Evolutionary conservation across 371 early-diverging fungal genomes (phyloP), one percentile per base, ranked within the genome.

Genomic region (Mucor indicus): DNA sequence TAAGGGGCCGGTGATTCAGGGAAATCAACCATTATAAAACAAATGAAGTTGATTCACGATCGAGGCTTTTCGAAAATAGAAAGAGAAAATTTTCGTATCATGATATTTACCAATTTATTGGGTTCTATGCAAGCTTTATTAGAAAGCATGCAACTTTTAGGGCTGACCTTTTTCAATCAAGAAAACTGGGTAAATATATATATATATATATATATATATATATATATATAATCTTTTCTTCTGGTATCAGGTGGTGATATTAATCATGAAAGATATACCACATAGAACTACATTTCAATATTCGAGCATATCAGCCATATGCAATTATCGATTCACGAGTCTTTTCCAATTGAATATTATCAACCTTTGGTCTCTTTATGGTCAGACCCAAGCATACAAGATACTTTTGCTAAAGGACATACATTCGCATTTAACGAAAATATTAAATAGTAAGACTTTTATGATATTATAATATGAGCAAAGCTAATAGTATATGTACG

Each of bases 1-100:
- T 25, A 41, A 93, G 94, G 97, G 35, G 93, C 94, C 37, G 97
- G 97, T 38, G 97, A 96, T 72, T 93, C 95, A 2, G 97, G 97
- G 23, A 96, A 96, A 67, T 86, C 88, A 40, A 96, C 97, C 25
- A 90, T 96, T 55, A 73, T 96, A 33, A 96, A 96, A 67, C 96
- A 96, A 62, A 95, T 96, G 94, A 88, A 89, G 62, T 80, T 95
- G 27, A 93, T 96, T 53, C 95, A 96, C 67, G 92, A 84, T 48
- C 83, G 79, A 40, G 96, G 96, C 2, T 96, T 90, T 65, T 81
- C 85, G 33, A 60, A 63, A 23, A 83, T 86, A 19, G 96, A 96
- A 68, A 81, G 89, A 27, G 85, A 85, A 48, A 82, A 90, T 32
- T 95, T 87, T 75, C 85, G 82, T 47, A 88, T 84, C 53, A 88